Evolutionary conservation across 305 asterid genomes (phyloP), one percentile per base, ranked within the genome.

Genomic region (Fraxinus sp.): DNA sequence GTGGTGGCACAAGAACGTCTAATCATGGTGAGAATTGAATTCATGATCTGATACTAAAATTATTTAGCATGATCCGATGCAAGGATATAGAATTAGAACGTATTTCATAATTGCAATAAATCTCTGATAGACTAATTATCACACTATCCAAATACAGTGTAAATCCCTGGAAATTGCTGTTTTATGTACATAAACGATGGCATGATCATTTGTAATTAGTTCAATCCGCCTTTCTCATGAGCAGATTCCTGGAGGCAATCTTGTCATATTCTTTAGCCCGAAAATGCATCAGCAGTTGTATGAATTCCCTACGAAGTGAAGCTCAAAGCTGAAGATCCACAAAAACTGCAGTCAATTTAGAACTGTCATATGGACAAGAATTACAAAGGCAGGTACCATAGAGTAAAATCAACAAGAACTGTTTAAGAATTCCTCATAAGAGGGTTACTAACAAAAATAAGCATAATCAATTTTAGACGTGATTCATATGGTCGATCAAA

Each of bases 11-110:
- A 9, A 41, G 75, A 64, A 6, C 82, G 7, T 22, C 82, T 64
- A 79, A 28, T 79, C 88, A 24, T 57, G 91, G 91, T 87, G 88
- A 88, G 91, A 83, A 86, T 82, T 85, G 85, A 87, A 83, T 52
- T 55, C 32, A 4, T 70, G 18, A 76, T 73, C 83, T 74, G 57
- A 57, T 16, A 28, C 35, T 55, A 39, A 16, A 55, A 78, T 11
- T 70, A 71, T 77, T 75, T 52, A 59, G 83, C 77, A 77, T 75
- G 70, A 83, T 46, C 62, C 22, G 59, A 77, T 77, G 66, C 75
- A 73, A 73, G 8, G 57, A 84, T 37, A 72, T 36, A 33, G 26
- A 43, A 16, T 37, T 57, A 79, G 5, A 24, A 4, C 11, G 32
- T 22, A 20, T 20, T 62, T 22, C 72, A 0, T 24, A 62, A 62